Conservation (phyloP, 169 alveolate species). For the Besnoitia besnoiti region DNA sequence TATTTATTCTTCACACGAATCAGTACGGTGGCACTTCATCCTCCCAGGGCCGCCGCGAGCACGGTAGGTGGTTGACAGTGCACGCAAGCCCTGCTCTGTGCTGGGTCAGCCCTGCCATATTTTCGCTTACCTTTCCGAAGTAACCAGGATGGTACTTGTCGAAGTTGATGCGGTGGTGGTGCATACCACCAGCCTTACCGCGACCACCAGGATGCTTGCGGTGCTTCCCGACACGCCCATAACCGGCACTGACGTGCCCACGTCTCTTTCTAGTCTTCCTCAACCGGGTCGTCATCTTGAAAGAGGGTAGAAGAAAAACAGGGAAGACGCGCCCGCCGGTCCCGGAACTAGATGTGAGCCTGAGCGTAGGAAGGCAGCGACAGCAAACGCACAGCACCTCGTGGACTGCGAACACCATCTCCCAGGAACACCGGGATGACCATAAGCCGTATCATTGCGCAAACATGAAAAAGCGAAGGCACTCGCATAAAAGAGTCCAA, state of each 20-base stretch:
- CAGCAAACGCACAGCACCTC: no score
- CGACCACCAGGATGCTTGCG: constrained; percentile 99
- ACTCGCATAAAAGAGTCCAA: no score
- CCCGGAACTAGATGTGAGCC: constrained; percentile 1
- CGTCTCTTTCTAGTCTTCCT: constrained; percentile 97
- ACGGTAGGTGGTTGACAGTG: no score
- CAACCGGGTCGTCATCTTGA: constrained; percentile 89
- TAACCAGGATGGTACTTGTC: constrained; percentile 98
- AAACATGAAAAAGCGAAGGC: no score
- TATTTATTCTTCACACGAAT: not conserved
- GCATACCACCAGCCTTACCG: constrained; percentile 98
- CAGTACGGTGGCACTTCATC: not conserved
- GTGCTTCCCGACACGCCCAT: constrained; percentile 99
- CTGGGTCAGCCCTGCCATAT: not conserved
- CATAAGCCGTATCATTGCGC: no score
- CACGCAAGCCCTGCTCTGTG: not conserved
- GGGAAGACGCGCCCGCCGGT: not conserved
- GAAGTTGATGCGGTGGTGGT: constrained; percentile 95
- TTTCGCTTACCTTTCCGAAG: constrained; percentile 93
- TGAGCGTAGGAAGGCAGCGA: not conserved
- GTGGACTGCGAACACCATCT: no score
- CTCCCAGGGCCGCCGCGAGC: no score
- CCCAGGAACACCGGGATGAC: no score
- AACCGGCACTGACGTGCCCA: constrained; percentile 97
- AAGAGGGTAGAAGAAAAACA: not conserved